A percentile compares a stretch with the other conserved stretches of the same genome.
Conservation (phyloP, 169 alveolate species). For the Plasmodium billcollinsi region DNA sequence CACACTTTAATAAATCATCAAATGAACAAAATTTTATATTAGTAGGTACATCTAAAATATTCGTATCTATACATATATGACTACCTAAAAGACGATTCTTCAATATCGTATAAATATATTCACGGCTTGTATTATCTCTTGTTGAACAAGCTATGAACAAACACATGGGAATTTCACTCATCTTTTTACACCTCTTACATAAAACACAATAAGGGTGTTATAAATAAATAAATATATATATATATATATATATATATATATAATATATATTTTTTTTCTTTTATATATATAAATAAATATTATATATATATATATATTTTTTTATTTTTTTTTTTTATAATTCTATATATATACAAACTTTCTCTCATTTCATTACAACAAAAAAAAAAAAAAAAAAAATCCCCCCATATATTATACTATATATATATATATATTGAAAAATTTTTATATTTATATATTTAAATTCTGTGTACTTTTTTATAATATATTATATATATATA, state of each 20-base stretch:
- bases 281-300: too few species aligned
- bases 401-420: too few species aligned
- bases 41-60: conserved; percentile 86
- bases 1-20: conserved; percentile 87
- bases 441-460: too few species aligned
- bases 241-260: background rate
- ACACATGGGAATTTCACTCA: conserved; percentile 78
- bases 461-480: too few species aligned
- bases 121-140: conserved; percentile 80
- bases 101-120: conserved; percentile 80
- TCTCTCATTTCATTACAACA: too few species aligned
- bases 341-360: background rate
- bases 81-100: conserved; percentile 81
- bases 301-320: background rate
- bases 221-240: background rate
- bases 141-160: conserved; percentile 83
- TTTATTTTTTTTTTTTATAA: background rate
- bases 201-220: background rate
- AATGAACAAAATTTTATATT: conserved; percentile 87
- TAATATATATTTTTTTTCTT: background rate
- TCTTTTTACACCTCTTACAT: conserved; percentile 7
- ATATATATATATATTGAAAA: too few species aligned
- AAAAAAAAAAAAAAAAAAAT: too few species aligned
- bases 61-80: conserved; percentile 81
- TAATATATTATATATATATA: too few species aligned